Evolutionary conservation across 2,329 filamentous ascomycete genomes (phyloP).

Genomic region (Parascedosporium putredinis): DNA sequence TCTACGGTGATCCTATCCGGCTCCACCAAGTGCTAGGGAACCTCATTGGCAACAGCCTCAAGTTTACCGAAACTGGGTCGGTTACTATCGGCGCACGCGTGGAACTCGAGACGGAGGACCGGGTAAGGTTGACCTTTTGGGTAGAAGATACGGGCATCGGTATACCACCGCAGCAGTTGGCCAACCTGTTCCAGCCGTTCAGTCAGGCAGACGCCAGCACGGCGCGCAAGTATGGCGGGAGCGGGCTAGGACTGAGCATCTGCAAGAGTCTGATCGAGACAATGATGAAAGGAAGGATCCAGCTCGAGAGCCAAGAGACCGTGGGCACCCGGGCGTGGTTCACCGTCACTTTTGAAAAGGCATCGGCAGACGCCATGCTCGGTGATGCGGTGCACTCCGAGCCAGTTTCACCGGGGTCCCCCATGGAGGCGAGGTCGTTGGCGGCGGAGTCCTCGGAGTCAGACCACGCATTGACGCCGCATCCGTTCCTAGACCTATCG

Average conservation of each 20-base stretch:
- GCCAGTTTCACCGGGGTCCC: constrained; percentile 25
- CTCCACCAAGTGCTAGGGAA: constrained; percentile 66
- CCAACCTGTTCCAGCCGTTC: constrained; percentile 84
- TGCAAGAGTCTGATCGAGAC: constrained; percentile 91
- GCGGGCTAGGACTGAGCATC: constrained; percentile 81
- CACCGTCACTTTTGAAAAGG: constrained; percentile 76
- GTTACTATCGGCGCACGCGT: constrained; percentile 73
- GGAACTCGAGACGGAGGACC: constrained; percentile 58
- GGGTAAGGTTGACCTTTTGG: constrained; percentile 69
- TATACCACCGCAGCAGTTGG: constrained; percentile 70
- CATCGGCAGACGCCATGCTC: constrained; percentile 48
- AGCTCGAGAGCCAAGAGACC: constrained; percentile 65
- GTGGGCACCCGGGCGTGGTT: constrained; percentile 67
- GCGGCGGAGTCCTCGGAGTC: constrained; percentile 17
- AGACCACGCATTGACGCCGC: constrained; percentile 28
- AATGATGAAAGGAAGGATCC: constrained; percentile 79
- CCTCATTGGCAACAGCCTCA: constrained; percentile 83
- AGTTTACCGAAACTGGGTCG: constrained; percentile 80
- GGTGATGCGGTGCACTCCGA: constrained; percentile 39
- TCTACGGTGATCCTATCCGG: constrained; percentile 55
- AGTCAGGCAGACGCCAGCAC: constrained; percentile 88
- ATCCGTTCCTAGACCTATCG: constrained; percentile 55
- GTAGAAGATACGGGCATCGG: constrained; percentile 88
- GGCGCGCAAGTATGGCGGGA: constrained; percentile 83
- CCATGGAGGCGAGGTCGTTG: constrained; percentile 17